Percentiles rank a stretch among this genome's conserved stretches.
These are phyloP conservation scores for Paramecium sonneborni DNA, from an alignment of 73 alveolate species.

Conservation along the genomic window DNA sequence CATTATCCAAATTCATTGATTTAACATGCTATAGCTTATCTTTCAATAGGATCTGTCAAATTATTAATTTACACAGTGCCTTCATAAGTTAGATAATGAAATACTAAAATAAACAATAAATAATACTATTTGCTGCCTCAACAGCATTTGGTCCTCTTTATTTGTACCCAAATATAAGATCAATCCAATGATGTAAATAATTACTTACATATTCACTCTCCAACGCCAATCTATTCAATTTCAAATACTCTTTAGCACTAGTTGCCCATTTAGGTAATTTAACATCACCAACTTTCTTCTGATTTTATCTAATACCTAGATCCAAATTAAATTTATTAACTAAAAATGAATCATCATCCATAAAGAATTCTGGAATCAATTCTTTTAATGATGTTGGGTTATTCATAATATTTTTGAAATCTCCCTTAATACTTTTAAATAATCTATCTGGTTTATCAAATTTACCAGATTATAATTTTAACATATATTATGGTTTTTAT, in stretches of 20 bases:
- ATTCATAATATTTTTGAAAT: slow-evolving; percentile 85
- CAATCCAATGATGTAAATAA: slow-evolving; percentile 95
- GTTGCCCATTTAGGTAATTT: slow-evolving; percentile 90
- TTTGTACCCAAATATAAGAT: slow-evolving; percentile 95
- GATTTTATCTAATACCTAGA: slow-evolving; percentile 90
- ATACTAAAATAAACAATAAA: slow-evolving; percentile 63
- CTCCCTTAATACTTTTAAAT: slow-evolving; percentile 90
- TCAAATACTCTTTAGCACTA: slow-evolving; percentile 66
- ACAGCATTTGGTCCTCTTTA: slow-evolving; percentile 86
- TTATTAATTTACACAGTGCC: slow-evolving; percentile 84
- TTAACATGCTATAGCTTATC: slow-evolving; percentile 87
- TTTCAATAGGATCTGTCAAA: slow-evolving; percentile 81
- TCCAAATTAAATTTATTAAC: slow-evolving; percentile 80
- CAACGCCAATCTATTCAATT: slow-evolving; percentile 79
- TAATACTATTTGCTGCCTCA: slow-evolving; percentile 81
- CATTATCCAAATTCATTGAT: slow-evolving; percentile 98
- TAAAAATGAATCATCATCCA: slow-evolving; percentile 83
- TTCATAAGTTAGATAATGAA: slow-evolving; percentile 97
- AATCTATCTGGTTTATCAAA: slow-evolving; percentile 98
- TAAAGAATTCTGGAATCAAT: slow-evolving; percentile 95
- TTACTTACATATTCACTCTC: slow-evolving; percentile 89
- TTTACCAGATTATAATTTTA: slow-evolving; percentile 96
- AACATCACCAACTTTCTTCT: slow-evolving; percentile 93
- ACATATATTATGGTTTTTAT: slow-evolving; percentile 93
- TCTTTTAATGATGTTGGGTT: slow-evolving; percentile 96